These are phyloP conservation scores for Naganishia kalamii DNA, from an alignment of 768 basidiomycete genomes.

Conservation along the genomic window DNA sequence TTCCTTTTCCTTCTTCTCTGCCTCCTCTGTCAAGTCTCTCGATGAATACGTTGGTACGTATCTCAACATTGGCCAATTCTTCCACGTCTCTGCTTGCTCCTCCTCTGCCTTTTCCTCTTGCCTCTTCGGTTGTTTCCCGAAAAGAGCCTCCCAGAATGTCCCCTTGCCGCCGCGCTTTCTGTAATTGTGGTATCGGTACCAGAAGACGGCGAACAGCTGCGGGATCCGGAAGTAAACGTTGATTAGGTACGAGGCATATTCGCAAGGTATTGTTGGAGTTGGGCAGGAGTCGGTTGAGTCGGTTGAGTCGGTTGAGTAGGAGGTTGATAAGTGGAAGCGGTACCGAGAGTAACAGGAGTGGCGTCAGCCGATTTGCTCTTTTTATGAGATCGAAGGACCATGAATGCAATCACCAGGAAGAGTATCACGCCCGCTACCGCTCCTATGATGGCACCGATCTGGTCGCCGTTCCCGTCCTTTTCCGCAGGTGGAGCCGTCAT, in stretches of 20 bases:
- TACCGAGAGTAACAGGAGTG: background rate
- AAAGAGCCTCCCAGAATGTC: slow-evolving; percentile 18
- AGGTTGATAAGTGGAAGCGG: background rate
- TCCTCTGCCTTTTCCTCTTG: slow-evolving; percentile 4
- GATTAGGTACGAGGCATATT: no score
- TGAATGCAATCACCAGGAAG: slow-evolving; percentile 3
- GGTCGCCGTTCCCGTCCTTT: background rate
- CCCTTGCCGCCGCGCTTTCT: slow-evolving; percentile 16
- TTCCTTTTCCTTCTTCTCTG: slow-evolving; percentile 20
- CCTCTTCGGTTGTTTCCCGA: background rate
- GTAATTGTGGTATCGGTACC: slow-evolving; percentile 12
- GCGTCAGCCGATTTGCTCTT: background rate
- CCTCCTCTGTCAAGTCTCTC: slow-evolving; percentile 7
- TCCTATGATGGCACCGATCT: background rate
- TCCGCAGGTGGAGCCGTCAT: background rate
- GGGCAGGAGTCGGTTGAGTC: no score
- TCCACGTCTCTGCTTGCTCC: slow-evolving; percentile 11
- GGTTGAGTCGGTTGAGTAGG: no score
- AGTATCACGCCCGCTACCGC: slow-evolving; percentile 10
- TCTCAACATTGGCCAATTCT: slow-evolving; percentile 24
- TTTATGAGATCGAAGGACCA: background rate
- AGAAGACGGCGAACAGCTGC: slow-evolving; percentile 3
- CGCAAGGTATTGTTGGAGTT: no score
- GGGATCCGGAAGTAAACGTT: background rate
- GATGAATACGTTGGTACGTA: slow-evolving; percentile 22